phyloP scores from a whole-genome alignment of 306 rosid genomes.

The Dicorynia guianensis region DNA sequence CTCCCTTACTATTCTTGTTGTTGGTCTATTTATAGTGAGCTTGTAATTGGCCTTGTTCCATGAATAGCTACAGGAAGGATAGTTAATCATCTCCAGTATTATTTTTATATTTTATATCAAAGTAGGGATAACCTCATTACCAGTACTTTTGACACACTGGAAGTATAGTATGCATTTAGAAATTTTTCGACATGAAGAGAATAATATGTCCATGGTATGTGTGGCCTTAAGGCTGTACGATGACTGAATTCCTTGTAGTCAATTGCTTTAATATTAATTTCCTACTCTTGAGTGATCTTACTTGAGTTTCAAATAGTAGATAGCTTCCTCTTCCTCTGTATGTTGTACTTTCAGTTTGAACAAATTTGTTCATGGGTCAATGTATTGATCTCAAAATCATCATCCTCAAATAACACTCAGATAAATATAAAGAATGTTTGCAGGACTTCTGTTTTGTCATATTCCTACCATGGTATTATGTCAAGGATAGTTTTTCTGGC shows the following conservation, averaged over 20 bases:
- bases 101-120: slow-evolving; percentile 7
- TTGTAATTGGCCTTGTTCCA: neutral
- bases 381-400: neutral
- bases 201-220: neutral
- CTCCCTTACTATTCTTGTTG: neutral
- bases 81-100: neutral
- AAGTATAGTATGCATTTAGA: neutral
- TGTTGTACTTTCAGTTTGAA: neutral
- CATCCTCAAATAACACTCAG: neutral
- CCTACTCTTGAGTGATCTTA: slow-evolving; percentile 10
- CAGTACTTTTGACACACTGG: slow-evolving; percentile 1
- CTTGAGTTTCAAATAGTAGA: neutral
- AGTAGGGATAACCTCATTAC: slow-evolving; percentile 13
- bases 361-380: neutral
- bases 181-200: slow-evolving; percentile 1
- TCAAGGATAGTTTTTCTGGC: neutral
- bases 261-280: slow-evolving; percentile 21
- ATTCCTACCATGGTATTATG: neutral
- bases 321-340: neutral
- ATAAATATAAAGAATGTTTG: slow-evolving; percentile 18
- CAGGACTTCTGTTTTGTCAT: neutral
- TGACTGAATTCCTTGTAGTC: neutral
- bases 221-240: neutral
- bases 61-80: neutral
- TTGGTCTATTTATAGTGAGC: neutral